Evolutionary conservation across 257 asterid species (phyloP).

Genomic region (Fraxinus americana): DNA sequence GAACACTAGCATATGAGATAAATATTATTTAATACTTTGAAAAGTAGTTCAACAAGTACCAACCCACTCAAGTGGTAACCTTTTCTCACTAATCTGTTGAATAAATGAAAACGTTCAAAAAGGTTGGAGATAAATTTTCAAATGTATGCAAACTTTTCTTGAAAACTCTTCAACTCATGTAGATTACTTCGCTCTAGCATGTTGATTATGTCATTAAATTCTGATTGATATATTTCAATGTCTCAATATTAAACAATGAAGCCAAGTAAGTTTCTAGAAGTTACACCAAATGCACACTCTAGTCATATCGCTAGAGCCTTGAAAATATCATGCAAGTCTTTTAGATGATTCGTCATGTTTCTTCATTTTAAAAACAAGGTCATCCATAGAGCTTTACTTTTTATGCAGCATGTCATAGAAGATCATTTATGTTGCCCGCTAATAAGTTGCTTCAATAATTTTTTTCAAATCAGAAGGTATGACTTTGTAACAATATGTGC

Average conservation of each 20-base stretch:
- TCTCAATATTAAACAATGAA: background rate
- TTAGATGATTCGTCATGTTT: background rate
- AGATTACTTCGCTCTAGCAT: background rate
- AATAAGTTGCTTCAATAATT: background rate
- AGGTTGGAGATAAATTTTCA: background rate
- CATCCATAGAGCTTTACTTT: background rate
- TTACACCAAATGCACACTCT: background rate
- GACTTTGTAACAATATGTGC: background rate
- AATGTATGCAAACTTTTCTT: background rate
- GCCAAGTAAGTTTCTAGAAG: background rate
- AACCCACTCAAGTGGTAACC: background rate
- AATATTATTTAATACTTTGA: too few relatives aligned
- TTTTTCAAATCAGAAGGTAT: background rate
- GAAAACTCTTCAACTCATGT: background rate
- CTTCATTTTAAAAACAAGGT: background rate
- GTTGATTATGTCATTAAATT: background rate
- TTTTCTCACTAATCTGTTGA: background rate
- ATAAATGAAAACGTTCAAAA: background rate
- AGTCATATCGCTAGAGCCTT: background rate
- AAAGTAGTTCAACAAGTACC: background rate
- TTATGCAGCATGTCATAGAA: background rate
- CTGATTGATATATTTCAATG: background rate
- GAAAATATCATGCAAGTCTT: too few relatives aligned
- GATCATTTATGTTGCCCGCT: background rate
- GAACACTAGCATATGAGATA: too few relatives aligned